These are phyloP conservation scores for Neurospora sp. DNA, from an alignment of 495 filamentous ascomycete genomes.

Conservation along the genomic window DNA sequence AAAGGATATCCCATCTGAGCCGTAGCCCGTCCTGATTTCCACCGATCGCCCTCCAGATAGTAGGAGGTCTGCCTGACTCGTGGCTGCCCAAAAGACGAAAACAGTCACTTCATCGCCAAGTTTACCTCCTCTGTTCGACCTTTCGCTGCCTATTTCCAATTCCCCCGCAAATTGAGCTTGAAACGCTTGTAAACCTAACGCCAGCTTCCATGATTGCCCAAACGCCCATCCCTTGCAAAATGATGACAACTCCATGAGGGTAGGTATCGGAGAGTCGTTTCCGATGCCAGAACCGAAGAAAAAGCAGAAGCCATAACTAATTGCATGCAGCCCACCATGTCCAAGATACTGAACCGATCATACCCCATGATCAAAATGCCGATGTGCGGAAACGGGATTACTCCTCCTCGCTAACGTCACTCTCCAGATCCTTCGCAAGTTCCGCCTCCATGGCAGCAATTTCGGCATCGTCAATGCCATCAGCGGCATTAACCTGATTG, in stretches of 20 bases:
- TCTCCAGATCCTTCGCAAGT: slow-evolving; percentile 15
- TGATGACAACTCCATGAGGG: not conserved
- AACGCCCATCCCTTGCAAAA: not conserved
- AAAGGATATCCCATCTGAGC: not conserved
- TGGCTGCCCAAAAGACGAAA: not conserved
- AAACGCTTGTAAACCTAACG: not conserved
- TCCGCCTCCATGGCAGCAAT: slow-evolving; percentile 34
- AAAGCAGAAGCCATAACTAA: not conserved
- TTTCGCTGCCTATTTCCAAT: not conserved
- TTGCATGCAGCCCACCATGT: not conserved
- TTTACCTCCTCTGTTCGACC: not conserved
- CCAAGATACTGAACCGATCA: not conserved
- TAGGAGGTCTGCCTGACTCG: not conserved
- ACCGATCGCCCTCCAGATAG: not conserved
- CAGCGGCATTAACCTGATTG: not conserved
- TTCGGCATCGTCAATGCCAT: slow-evolving; percentile 14
- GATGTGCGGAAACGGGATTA: not conserved
- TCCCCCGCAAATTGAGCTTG: not conserved
- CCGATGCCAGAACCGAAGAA: not conserved
- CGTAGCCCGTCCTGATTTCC: not conserved
- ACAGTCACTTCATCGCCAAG: not conserved
- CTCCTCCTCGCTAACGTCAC: slow-evolving; percentile 25
- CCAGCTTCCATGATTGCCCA: not conserved
- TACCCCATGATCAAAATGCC: not conserved
- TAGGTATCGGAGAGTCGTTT: not conserved